A percentile compares a stretch with the other conserved stretches of the same genome.
phyloP scores from a whole-genome alignment of 192 early-diverging fungal genomes.

The Backusella liffmaniae region DNA sequence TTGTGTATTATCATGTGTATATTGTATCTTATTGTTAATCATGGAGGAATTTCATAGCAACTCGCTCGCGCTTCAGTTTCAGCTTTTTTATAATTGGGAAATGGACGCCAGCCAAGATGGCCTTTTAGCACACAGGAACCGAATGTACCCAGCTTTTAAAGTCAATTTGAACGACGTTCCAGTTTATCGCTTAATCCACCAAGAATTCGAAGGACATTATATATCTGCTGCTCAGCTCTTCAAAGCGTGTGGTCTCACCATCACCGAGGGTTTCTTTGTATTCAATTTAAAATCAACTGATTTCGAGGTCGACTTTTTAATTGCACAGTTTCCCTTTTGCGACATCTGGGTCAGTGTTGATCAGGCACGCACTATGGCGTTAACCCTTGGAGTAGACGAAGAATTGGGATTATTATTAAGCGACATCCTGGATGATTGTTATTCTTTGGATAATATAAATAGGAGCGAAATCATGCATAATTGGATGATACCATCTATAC shows the following conservation, averaged over 20 bases:
- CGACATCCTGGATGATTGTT: constrained; percentile 4
- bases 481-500: constrained; percentile 27
- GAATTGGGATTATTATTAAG: constrained; percentile 7
- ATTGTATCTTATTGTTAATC: neutral
- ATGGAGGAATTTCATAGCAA: neutral
- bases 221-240: constrained; percentile 32
- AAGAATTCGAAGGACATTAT: constrained; percentile 21
- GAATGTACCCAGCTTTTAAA: constrained; percentile 32
- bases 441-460: constrained; percentile 20
- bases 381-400: constrained; percentile 20
- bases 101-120: neutral
- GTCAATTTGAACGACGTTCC: constrained; percentile 16
- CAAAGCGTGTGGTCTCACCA: constrained; percentile 29
- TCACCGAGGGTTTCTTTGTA: constrained; percentile 30
- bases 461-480: constrained; percentile 33
- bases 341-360: constrained; percentile 32
- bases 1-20: neutral
- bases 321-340: constrained; percentile 28
- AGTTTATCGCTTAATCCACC: constrained; percentile 32
- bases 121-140: neutral
- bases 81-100: constrained; percentile 22
- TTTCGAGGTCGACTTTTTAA: constrained; percentile 29
- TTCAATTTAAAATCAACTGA: constrained; percentile 23
- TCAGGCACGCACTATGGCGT: constrained; percentile 23
- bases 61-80: constrained; percentile 25